Percentiles rank a stretch among this genome's conserved stretches.
Evolutionary conservation across 495 filamentous ascomycete species (phyloP).

Genomic region (Cercophora samala): DNA sequence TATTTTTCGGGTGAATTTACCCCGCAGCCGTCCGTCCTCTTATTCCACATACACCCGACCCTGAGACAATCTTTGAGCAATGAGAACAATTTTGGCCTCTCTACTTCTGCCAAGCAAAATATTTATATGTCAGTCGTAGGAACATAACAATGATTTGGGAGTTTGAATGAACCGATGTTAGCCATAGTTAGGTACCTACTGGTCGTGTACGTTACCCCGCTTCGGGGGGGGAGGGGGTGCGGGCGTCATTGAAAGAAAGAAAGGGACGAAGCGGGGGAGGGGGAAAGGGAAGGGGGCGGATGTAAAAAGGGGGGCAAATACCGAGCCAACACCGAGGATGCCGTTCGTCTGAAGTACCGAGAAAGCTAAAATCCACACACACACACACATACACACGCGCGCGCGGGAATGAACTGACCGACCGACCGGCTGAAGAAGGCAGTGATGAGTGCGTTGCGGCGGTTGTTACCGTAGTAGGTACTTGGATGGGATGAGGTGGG

Average conservation of each 20-base stretch:
- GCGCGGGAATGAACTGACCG: neutral
- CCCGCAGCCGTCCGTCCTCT: too few species aligned
- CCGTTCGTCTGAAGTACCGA: neutral
- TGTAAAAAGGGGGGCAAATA: neutral
- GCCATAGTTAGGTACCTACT: neutral
- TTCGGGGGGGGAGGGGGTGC: too few species aligned
- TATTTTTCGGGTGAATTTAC: too few species aligned
- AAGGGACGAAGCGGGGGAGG: neutral
- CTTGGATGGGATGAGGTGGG: neutral
- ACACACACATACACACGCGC: too few species aligned
- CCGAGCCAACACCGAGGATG: constrained; percentile 1
- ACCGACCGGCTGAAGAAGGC: neutral
- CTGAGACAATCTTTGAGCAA: too few species aligned
- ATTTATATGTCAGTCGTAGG: too few species aligned
- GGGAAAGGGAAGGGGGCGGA: neutral
- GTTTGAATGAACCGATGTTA: neutral
- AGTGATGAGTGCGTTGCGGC: neutral
- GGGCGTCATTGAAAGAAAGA: neutral
- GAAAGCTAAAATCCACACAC: neutral
- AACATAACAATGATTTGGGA: neutral
- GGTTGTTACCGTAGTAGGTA: too few species aligned
- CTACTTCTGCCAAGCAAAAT: too few species aligned
- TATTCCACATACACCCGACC: too few species aligned
- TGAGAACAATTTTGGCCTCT: too few species aligned
- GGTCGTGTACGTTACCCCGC: constrained; percentile 6